These are phyloP conservation scores for Cordyceps javanica DNA, from an alignment of 2,329 filamentous ascomycete species.

Conservation along the genomic window DNA sequence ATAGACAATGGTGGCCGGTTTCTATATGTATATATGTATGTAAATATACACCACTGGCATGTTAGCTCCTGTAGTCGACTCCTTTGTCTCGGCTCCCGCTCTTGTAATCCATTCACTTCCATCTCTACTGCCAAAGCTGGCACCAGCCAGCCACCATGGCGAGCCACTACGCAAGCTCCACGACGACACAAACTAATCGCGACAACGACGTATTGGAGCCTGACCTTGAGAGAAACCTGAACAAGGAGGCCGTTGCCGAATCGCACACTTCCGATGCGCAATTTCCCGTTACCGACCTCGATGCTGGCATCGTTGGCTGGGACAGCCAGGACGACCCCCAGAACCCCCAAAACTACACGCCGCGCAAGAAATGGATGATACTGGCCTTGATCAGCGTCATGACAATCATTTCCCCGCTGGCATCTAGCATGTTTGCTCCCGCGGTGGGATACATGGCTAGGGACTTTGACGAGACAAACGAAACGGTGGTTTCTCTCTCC, in stretches of 20 bases:
- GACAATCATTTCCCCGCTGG: slow-evolving; percentile 20
- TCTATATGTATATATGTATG: background rate
- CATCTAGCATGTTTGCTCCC: slow-evolving; percentile 15
- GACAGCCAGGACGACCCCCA: slow-evolving; percentile 47
- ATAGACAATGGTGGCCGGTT: background rate
- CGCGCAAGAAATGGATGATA: slow-evolving; percentile 30
- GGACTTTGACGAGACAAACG: slow-evolving; percentile 16
- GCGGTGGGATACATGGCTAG: slow-evolving; percentile 12
- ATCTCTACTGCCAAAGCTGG: no score
- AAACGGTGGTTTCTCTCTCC: background rate
- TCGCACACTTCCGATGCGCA: background rate
- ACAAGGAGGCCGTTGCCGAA: background rate
- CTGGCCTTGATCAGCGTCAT: slow-evolving; percentile 27
- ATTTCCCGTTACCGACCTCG: background rate
- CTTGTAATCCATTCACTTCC: background rate
- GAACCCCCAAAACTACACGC: slow-evolving; percentile 60
- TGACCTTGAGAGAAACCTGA: background rate
- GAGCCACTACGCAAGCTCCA: background rate
- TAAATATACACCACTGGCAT: background rate
- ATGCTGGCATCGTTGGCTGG: slow-evolving; percentile 46
- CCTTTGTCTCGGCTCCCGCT: background rate
- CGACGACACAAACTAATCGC: background rate
- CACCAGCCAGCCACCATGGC: background rate
- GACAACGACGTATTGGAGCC: background rate
- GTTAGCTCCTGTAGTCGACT: no score